These are phyloP conservation scores for Dictyostelium purpureum DNA, from an alignment of 78 protist genomes.

Conservation along the genomic window DNA sequence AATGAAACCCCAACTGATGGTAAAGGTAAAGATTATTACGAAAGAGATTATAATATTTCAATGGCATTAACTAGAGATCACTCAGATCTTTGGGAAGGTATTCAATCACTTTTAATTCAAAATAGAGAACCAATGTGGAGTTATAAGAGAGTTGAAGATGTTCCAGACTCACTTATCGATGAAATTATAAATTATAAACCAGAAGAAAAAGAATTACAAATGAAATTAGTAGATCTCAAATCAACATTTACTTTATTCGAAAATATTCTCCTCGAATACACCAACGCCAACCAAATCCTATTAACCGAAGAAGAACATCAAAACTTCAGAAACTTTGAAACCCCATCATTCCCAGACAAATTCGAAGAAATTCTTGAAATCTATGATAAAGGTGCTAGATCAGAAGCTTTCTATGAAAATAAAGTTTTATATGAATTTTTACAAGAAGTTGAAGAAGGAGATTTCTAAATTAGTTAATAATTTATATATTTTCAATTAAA, in stretches of 20 bases:
- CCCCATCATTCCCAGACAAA: slow-evolving; percentile 17
- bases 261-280: slow-evolving; percentile 1
- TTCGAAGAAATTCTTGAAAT: slow-evolving; percentile 5
- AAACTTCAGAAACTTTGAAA: not conserved
- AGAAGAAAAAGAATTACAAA: not conserved
- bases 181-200: slow-evolving; percentile 28
- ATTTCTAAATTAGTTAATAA: not conserved
- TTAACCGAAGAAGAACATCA: not conserved
- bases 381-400: not conserved
- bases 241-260: slow-evolving; percentile 2
- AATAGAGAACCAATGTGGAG: slow-evolving; percentile 22
- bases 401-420: not conserved
- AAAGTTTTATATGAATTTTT: not conserved
- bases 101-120: not conserved
- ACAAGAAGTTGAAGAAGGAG: not conserved
- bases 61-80: slow-evolving; percentile 10
- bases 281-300: not conserved
- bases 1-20: not conserved
- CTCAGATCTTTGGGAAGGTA: slow-evolving; percentile 71
- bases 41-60: slow-evolving; percentile 42
- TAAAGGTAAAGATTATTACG: not conserved
- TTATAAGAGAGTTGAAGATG: slow-evolving; percentile 17
- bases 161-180: slow-evolving; percentile 8
- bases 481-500: too few species aligned
- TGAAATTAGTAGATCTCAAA: not conserved